phyloP scores from a whole-genome alignment of 2,329 filamentous ascomycete species.

The Didymosphaeria variabile region DNA sequence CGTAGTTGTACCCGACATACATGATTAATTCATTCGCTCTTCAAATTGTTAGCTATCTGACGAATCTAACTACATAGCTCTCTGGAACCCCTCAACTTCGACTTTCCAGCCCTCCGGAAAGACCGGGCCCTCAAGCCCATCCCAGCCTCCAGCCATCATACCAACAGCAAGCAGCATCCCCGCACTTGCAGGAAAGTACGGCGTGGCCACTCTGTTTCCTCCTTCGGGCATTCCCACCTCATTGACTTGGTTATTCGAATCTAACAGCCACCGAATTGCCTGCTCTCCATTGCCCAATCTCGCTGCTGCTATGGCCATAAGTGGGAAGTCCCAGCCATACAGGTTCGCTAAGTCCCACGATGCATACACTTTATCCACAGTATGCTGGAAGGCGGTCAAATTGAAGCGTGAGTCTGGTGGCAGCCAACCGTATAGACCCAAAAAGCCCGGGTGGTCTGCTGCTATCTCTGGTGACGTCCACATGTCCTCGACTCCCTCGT shows the following conservation, averaged over 20 bases:
- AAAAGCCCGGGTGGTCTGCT: slow-evolving; percentile 44
- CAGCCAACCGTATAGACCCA: slow-evolving; percentile 43
- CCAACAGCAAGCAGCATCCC: slow-evolving; percentile 62
- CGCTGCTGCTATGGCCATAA: slow-evolving; percentile 44
- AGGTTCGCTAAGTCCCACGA: slow-evolving; percentile 48
- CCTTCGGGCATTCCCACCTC: slow-evolving; percentile 65
- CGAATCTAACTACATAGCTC: slow-evolving; percentile 29
- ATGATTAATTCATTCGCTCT: no score
- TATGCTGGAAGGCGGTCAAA: slow-evolving; percentile 39
- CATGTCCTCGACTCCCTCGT: slow-evolving; percentile 58
- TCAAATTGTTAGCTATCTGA: background rate
- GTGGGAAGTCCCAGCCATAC: slow-evolving; percentile 48
- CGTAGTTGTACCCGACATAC: background rate
- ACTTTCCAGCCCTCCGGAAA: slow-evolving; percentile 61
- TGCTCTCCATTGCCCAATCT: slow-evolving; percentile 38
- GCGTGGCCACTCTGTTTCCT: slow-evolving; percentile 63
- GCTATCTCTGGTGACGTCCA: slow-evolving; percentile 39
- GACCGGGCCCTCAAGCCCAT: slow-evolving; percentile 56
- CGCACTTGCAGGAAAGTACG: slow-evolving; percentile 64
- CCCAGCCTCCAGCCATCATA: slow-evolving; percentile 67
- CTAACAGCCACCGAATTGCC: slow-evolving; percentile 53
- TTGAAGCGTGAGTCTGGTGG: slow-evolving; percentile 42
- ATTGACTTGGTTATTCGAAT: slow-evolving; percentile 64
- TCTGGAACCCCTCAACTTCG: slow-evolving; percentile 58
- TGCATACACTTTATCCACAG: slow-evolving; percentile 39